These are phyloP conservation scores for Kalmanozyma brasiliensis DNA, from an alignment of 1,284 basidiomycete genomes.

Conservation along the genomic window DNA sequence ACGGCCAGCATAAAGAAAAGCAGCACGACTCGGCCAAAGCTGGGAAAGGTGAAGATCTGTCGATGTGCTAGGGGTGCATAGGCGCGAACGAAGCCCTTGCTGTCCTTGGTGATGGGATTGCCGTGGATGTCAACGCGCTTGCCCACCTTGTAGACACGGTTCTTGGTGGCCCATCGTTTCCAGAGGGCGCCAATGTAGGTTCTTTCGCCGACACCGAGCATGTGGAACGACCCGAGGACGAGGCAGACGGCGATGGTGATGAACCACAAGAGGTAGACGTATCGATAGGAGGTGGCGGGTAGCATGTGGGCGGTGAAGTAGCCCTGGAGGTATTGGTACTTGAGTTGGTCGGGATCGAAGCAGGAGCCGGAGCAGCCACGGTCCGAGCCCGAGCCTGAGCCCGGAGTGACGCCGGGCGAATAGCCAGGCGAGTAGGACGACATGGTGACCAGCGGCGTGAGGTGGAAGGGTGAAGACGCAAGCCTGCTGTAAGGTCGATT, in stretches of 20 bases:
- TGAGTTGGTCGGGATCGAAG: conserved; percentile 44
- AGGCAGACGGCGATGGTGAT: conserved; percentile 60
- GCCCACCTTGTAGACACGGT: conserved; percentile 50
- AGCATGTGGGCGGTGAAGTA: conserved; percentile 69
- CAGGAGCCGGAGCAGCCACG: conserved; percentile 50
- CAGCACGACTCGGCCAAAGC: conserved; percentile 53
- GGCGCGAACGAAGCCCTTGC: conserved; percentile 23
- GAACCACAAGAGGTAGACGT: conserved; percentile 69
- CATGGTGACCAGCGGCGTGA: conserved; percentile 12
- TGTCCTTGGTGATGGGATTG: conserved; percentile 32
- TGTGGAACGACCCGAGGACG: conserved; percentile 64
- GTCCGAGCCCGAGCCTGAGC: conserved; percentile 13
- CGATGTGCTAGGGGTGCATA: conserved; percentile 34
- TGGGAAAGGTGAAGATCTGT: conserved; percentile 52
- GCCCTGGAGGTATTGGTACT: conserved; percentile 55
- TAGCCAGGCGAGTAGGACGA: conserved; percentile 37
- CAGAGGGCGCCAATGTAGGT: conserved; percentile 59
- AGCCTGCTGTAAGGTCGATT: too few relatives aligned
- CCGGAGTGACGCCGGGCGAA: too few relatives aligned
- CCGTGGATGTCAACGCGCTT: conserved; percentile 43
- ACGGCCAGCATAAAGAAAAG: conserved; percentile 57
- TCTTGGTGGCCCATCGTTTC: conserved; percentile 61
- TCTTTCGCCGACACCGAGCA: conserved; percentile 58
- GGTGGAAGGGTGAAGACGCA: background rate
- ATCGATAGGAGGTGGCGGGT: conserved; percentile 68